Conservation (phyloP, 352 stramenopile genomes). For the Phytophthora melonis region DNA sequence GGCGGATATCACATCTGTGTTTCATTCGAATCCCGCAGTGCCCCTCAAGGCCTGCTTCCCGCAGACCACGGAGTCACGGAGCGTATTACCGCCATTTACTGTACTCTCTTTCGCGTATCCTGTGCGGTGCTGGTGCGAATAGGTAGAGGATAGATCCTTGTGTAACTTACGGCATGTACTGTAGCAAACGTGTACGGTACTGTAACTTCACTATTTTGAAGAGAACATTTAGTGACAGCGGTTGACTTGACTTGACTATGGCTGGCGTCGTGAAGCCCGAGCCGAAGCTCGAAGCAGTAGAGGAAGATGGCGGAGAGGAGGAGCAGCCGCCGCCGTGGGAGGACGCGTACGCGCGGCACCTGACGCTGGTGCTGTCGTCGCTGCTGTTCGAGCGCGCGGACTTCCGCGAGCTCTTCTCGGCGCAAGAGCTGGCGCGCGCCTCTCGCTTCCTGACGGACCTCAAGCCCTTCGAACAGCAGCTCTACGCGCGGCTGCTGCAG, state of each 20-base stretch:
- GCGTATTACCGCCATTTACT: background rate
- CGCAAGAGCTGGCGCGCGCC: constrained; percentile 51
- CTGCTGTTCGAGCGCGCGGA: constrained; percentile 57
- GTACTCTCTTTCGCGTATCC: no score
- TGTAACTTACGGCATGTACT: no score
- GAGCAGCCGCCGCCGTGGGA: constrained; percentile 22
- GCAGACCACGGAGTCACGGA: background rate
- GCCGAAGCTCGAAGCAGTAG: background rate
- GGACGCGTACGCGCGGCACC: constrained; percentile 77
- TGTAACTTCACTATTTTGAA: no score
- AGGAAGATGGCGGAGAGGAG: background rate
- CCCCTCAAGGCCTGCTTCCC: background rate
- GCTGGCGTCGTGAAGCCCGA: constrained; percentile 3
- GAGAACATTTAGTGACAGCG: no score
- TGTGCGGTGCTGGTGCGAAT: no score
- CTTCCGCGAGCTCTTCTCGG: constrained; percentile 58
- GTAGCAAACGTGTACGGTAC: no score
- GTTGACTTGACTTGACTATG: no score
- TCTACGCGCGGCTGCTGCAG: constrained; percentile 84
- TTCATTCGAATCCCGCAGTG: background rate
- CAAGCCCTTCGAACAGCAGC: constrained; percentile 58
- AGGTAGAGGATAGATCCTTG: no score
- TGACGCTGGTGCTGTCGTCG: constrained; percentile 61
- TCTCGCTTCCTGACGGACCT: constrained; percentile 59
- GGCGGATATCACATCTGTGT: background rate